These are phyloP conservation scores for Geosmithia putterillii DNA, from an alignment of 2,329 filamentous ascomycete species.

Conservation along the genomic window DNA sequence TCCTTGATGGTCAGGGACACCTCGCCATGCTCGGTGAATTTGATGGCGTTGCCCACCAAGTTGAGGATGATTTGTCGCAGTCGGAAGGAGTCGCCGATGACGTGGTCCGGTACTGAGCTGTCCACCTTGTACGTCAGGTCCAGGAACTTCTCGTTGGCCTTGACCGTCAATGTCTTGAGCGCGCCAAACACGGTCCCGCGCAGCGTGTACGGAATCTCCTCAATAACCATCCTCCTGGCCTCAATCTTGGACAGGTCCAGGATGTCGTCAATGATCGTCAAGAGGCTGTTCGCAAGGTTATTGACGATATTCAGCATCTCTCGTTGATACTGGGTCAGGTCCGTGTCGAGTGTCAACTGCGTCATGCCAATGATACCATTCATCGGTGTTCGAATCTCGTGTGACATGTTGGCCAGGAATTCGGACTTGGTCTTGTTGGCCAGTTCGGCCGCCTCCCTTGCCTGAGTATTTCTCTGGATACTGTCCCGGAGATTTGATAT, in stretches of 20 bases:
- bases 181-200: constrained; percentile 95
- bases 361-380: constrained; percentile 99
- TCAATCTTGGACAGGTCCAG: constrained; percentile 72
- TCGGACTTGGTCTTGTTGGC: constrained; percentile 98
- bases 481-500: constrained; percentile 89
- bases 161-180: constrained; percentile 90
- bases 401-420: constrained; percentile 97
- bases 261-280: constrained; percentile 91
- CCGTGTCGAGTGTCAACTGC: constrained; percentile 75
- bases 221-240: constrained; percentile 94
- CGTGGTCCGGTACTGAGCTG: constrained; percentile 85
- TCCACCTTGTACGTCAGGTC: constrained; percentile 91
- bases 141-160: constrained; percentile 90
- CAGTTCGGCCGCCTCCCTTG: constrained; percentile 87
- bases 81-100: constrained; percentile 93
- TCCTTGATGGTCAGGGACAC: constrained; percentile 85
- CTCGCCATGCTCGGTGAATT: constrained; percentile 94
- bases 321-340: constrained; percentile 70
- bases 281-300: constrained; percentile 74
- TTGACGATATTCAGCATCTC: constrained; percentile 99
- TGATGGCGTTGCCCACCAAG: constrained; percentile 95
- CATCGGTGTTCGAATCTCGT: constrained; percentile 95
- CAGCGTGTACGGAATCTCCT: constrained; percentile 92
- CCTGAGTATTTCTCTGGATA: constrained; percentile 92
- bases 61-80: constrained; percentile 94